Base-by-base conservation (phyloP, 2,329 filamentous ascomycete genomes). In the Chaetomiaceae sp. region DNA sequence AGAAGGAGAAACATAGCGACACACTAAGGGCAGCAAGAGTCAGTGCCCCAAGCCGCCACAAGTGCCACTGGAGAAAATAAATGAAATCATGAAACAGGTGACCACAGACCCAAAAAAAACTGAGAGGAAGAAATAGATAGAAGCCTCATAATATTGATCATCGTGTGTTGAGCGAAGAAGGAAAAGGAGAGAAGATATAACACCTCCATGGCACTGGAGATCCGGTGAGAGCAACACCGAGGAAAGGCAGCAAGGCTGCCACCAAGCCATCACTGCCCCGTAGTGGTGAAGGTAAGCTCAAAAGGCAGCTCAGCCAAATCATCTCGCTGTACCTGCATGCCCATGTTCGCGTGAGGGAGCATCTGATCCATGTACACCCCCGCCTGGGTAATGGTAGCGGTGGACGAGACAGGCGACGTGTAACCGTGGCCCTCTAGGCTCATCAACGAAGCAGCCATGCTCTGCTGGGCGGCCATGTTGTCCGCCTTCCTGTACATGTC, bases 331-430 rank as follows among this genome's bases (percentile, higher is more conserved):
- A 15, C 23, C 31, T 53, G 49, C 51, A 57, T 53, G 11, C 22
- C 6, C 51, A 57, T 53, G 11, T 22, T 7, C 3, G 19, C 25
- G 3, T 14, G n/a, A 5, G 38, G 31, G 7, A 44, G 38, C 5
- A 53, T 8, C 19, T 59, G 52, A 14, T 61, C 57, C 8, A 46
- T 46, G 37, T 58, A 64, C 14, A 58, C 43, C 17, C 47, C 59
- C 40, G 46, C 46, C 5, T 61, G 61, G 6, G 61, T 66, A 46
- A 66, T 48, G 15, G 64, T 65, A 4, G 60, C 59, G 3, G 58
- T 59, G 6, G 64, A 63, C 1, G 64, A 65, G 40, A 63, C 55
- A 0, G 65, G 61, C 25, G 63, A 64, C 12, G 58, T 60, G 53
- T 61, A 65, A 19, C 54, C 55, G 23, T 59, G 59, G 36, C 43